Base-by-base conservation (phyloP, 768 basidiomycete species). In the Russula brevipes region DNA sequence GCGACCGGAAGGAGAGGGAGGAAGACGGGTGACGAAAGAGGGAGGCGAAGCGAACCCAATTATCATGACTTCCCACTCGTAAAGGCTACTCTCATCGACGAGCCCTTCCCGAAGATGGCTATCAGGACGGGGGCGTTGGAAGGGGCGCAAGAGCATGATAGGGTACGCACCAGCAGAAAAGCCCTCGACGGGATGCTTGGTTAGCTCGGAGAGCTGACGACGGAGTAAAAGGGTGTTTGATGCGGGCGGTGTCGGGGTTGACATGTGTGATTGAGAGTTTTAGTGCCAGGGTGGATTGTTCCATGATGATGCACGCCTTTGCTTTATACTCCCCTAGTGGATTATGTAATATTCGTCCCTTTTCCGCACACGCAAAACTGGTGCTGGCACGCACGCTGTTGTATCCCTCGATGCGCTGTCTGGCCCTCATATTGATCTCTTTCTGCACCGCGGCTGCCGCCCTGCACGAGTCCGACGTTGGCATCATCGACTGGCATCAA, bases 61-160 rank as follows among this genome's bases (percentile, higher is more conserved):
- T 68, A 97, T 87, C 72, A 97, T 80, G 71, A 98, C 82, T 69
- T 97, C 94, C 97, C 97, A 99, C 78, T 98, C 95, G 62, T 89
- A 92, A 12, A 98, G 77, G 77, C 98, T 95, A 75, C 86, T 82
- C 63, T 98, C 96, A 73, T 98, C 94, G 51, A 94, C 94, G 59
- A 99, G 85, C 45, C 96, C 96, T 86, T 70, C 70, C 70, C 67
- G 62, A 36, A 65, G 70, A 68, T 56, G 71, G 72, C 70, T 72
- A 67, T 74, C 72, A 76, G 73, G 71, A 66, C 68, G 61, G 49
- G 39, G 31, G 60, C 38, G 55, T 54, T 45, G 61, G 57, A 39
- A 57, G 44, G 53, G 44, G 72, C 72, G 71, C 72, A 69, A 66
- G 59, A 58, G 56, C 36, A 55, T 62, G 68, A 74, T 73, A 30